Base-by-base conservation (phyloP, 2,329 filamentous ascomycete species). In the Rutstroemia sp. region DNA sequence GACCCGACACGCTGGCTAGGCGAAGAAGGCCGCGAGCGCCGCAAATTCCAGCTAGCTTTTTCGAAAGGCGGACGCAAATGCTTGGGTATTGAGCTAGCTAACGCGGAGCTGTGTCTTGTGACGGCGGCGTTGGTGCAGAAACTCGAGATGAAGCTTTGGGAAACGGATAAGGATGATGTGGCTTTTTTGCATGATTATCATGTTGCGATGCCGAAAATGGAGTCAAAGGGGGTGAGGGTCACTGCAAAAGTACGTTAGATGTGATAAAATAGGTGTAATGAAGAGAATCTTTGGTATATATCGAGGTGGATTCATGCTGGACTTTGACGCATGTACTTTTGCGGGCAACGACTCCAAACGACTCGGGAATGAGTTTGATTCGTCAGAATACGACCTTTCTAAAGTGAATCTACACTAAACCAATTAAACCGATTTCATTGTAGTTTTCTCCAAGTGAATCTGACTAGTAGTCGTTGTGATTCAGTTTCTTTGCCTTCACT, bases 1-100 rank as follows among this genome's bases (percentile, higher is more conserved):
- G 51, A 67, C 5, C 73, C 73, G 1, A 70, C 73, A 46, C 64
- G 74, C 5, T 77, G 72, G 72, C 56, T 74, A 2, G 70, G 69
- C n/a, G 66, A 66, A 1, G 69, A 48, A 2, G 48, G 53, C 14
- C 38, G 37, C 3, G 50, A 57, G 25, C 51, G 48, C 7, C 48
- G 48, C 38, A 68, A 67, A 16, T 69, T 64, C 37, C 69, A 75
- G 56, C 64, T 76, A 19, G 52, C 72, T 0, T 76, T 76, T 60
- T 70, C 69, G 2, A 74, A 71, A 51, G 74, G 73, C 0, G 65
- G 67, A 3, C 63, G 74, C 2, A 66, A 64, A 19, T 77, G 75
- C 51, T 63, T 76, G 4, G 75, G 75, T 3, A 63, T 61, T 23
- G 57, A 63, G 14, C 30, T 61, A 23, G 60, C 60, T 17, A 45